Conservation (phyloP, 2,329 filamentous ascomycete species). For the Scedosporium dehoogii region DNA sequence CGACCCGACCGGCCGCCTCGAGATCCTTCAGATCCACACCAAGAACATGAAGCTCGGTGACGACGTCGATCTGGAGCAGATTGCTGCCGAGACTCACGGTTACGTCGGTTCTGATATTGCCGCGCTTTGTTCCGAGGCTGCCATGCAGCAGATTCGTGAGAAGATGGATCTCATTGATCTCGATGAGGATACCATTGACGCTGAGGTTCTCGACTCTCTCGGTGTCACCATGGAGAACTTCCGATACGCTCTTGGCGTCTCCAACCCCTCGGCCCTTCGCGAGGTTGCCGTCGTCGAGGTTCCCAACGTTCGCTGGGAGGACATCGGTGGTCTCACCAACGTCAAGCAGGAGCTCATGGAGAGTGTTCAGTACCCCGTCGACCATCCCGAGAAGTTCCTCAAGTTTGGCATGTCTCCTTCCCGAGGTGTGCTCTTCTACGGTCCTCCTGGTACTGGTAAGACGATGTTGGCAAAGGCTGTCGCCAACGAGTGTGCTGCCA, state of each 20-base stretch:
- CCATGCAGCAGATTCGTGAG: conserved; percentile 99
- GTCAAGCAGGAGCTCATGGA: conserved; percentile 99
- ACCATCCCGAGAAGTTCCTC: conserved; percentile 99
- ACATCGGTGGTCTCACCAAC: conserved; percentile 94
- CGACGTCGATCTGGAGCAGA: conserved; percentile 92
- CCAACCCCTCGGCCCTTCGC: conserved; percentile 95
- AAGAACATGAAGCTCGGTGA: conserved; percentile 99
- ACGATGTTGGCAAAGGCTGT: conserved; percentile 98
- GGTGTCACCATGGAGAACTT: conserved; percentile 99
- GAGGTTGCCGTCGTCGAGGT: conserved; percentile 99
- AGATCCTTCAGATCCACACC: conserved; percentile 98
- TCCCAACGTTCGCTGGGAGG: conserved; percentile 98
- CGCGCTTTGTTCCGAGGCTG: conserved; percentile 95
- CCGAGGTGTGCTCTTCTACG: conserved; percentile 97
- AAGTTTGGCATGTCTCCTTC: conserved; percentile 98
- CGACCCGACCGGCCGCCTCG: conserved; percentile 93
- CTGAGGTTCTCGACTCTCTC: conserved; percentile 93
- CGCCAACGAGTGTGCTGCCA: conserved; percentile 97
- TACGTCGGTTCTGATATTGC: conserved; percentile 98
- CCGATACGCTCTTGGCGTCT: conserved; percentile 94
- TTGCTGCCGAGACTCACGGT: conserved; percentile 95
- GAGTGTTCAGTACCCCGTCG: conserved; percentile 96
- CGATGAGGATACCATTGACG: conserved; percentile 97
- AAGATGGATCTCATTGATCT: conserved; percentile 99
- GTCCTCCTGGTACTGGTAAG: conserved; percentile 99